Evolutionary conservation across 768 basidiomycete genomes (phyloP), one percentile per base, ranked within the genome.

Genomic region (Dictyophora rubrovolvata): DNA sequence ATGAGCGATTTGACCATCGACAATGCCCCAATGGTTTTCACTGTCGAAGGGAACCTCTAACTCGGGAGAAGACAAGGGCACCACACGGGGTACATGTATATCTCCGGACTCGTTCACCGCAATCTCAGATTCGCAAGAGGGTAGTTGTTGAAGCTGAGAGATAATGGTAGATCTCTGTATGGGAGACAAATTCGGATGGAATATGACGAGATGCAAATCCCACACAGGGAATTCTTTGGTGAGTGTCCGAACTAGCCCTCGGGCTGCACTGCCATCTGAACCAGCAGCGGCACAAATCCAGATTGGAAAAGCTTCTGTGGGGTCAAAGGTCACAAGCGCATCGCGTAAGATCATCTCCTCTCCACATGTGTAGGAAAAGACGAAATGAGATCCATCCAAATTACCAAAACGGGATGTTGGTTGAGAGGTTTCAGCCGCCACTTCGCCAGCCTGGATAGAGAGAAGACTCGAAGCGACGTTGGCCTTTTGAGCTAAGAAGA

Each of bases 251-350:
- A 67, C 62, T 33, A 75, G 65, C 4, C 74, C 74, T 11, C 64
- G 58, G 0, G 69, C 68, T 18, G 68, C 68, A 23, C 65, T 67
- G 6, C 71, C 71, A 53, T 71, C 66, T 18, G 60, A 42, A 6
- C 70, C 72, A 28, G 66, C 62, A n/a, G 66, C 56, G 3, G 71
- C 70, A 10, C 63, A 47, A 34, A 74, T 63, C 71, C 71, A 72
- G 22, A 72, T 37, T 1, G 59, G 47, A 23, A 63, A 64, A 18
- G 20, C 16, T 46, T 61, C 12, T 46, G 56, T 52, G 12, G 53
- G 14, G 56, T 67, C 55, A 12, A 64, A 35, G 12, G 20, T 28
- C 28, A 53, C 34, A 54, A 69, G 22, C 17, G 48, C 35, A 20
- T 58, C 42, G 37, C 66, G 66, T 9, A 70, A 21, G 2, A 59